phyloP scores from a whole-genome alignment of 805 yeast genomes.

The Yamadazyma akitaensis region DNA sequence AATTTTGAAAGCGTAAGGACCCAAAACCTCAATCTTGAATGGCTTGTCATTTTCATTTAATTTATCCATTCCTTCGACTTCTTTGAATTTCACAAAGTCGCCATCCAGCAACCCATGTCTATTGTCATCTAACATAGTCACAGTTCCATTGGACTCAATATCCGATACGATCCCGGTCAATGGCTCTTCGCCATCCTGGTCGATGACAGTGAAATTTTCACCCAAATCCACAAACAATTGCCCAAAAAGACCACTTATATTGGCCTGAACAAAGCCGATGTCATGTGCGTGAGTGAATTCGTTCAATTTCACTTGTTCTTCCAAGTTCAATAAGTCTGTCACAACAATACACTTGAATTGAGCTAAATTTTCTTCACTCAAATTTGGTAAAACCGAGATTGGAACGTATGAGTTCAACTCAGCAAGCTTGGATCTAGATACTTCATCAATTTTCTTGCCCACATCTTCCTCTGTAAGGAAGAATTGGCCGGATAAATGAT shows the following conservation, averaged over 20 bases:
- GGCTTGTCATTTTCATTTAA: slow-evolving; percentile 68
- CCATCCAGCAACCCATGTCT: slow-evolving; percentile 96
- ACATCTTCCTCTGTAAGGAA: slow-evolving; percentile 69
- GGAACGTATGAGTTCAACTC: slow-evolving; percentile 93
- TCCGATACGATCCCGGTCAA: slow-evolving; percentile 82
- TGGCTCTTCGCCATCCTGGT: slow-evolving; percentile 92
- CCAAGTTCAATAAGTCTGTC: slow-evolving; percentile 62
- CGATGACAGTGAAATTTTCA: slow-evolving; percentile 70
- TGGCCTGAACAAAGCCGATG: slow-evolving; percentile 79
- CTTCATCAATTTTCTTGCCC: slow-evolving; percentile 74
- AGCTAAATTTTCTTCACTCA: slow-evolving; percentile 52
- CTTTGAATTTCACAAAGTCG: slow-evolving; percentile 79
- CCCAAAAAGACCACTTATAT: slow-evolving; percentile 85
- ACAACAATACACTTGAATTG: slow-evolving; percentile 79
- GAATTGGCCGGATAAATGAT: slow-evolving; percentile 86
- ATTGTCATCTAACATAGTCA: slow-evolving; percentile 87
- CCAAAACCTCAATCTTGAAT: slow-evolving; percentile 76
- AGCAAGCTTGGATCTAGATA: slow-evolving; percentile 62
- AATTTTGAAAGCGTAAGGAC: slow-evolving; percentile 91
- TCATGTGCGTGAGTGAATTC: slow-evolving; percentile 66
- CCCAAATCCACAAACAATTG: slow-evolving; percentile 90
- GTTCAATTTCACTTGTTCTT: slow-evolving; percentile 73
- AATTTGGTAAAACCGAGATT: slow-evolving; percentile 56
- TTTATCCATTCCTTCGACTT: slow-evolving; percentile 74
- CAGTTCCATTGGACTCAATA: slow-evolving; percentile 83